These are phyloP conservation scores for Penstemon eatonii DNA, from an alignment of 257 asterid species.

Conservation along the genomic window DNA sequence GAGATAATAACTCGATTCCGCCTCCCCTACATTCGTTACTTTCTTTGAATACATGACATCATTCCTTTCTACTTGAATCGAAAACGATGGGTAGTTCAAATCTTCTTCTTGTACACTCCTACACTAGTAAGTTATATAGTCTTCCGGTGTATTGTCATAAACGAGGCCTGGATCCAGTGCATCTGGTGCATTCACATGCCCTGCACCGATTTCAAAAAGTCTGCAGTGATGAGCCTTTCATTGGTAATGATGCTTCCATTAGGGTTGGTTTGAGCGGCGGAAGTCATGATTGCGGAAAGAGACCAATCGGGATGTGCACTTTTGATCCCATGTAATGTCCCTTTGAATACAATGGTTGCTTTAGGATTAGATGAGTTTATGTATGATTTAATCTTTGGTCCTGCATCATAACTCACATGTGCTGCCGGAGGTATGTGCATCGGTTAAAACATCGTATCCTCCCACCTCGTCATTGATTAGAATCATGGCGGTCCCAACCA, in stretches of 20 bases:
- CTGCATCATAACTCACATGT: slow-evolving; percentile 27
- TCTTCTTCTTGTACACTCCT: slow-evolving; percentile 29
- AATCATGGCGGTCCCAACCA: slow-evolving; percentile 35
- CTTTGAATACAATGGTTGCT: slow-evolving; percentile 29
- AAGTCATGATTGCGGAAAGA: slow-evolving; percentile 33
- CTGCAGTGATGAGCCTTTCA: slow-evolving; percentile 16
- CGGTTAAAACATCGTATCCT: background rate
- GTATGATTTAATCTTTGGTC: slow-evolving; percentile 25
- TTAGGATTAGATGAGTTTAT: slow-evolving; percentile 20
- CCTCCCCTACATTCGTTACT: slow-evolving; percentile 42
- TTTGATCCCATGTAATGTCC: slow-evolving; percentile 21
- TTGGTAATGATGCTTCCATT: slow-evolving; percentile 14
- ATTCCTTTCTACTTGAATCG: slow-evolving; percentile 8
- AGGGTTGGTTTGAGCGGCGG: slow-evolving; percentile 24
- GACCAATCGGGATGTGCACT: slow-evolving; percentile 37
- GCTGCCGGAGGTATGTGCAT: slow-evolving; percentile 24
- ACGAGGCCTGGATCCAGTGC: slow-evolving; percentile 37
- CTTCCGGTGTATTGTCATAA: slow-evolving; percentile 24
- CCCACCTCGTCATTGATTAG: background rate
- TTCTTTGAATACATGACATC: slow-evolving; percentile 22
- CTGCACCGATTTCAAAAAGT: slow-evolving; percentile 27
- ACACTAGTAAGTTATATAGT: slow-evolving; percentile 31
- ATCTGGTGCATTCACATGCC: slow-evolving; percentile 32
- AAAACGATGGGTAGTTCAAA: slow-evolving; percentile 41
- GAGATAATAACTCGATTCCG: slow-evolving; percentile 20